Conservation (phyloP, 2,329 filamentous ascomycete species). For the Colletotrichum magnum region DNA sequence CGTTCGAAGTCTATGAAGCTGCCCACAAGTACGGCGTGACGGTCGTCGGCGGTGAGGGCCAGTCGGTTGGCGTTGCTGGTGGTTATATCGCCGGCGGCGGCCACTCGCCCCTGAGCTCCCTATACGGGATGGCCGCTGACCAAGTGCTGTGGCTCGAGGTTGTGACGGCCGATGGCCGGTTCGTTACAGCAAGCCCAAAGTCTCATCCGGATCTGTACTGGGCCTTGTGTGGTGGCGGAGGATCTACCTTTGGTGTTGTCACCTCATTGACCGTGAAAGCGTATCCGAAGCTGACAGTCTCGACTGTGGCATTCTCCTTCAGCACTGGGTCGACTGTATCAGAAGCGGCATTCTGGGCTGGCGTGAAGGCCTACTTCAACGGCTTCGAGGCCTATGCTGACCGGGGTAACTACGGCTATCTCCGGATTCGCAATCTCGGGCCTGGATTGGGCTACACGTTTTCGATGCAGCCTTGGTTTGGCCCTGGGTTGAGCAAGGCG, state of each 20-base stretch:
- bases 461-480: conserved; percentile 11
- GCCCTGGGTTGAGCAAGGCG: conserved; percentile 11
- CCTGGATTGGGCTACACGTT: not conserved
- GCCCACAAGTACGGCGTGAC: conserved; percentile 61
- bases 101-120: conserved; percentile 65
- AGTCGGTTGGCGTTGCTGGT: conserved; percentile 69
- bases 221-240: conserved; percentile 67
- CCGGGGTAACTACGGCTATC: conserved; percentile 53
- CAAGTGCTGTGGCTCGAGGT: conserved; percentile 69
- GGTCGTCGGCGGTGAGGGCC: conserved; percentile 45
- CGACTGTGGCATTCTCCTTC: conserved; percentile 46
- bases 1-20: conserved; percentile 61
- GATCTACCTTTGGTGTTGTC: conserved; percentile 70
- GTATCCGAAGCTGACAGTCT: conserved; percentile 52
- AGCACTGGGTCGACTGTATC: conserved; percentile 45
- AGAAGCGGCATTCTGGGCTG: conserved; percentile 50
- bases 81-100: conserved; percentile 74
- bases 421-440: not conserved
- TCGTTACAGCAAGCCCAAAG: conserved; percentile 60
- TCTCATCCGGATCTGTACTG: conserved; percentile 64
- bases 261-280: conserved; percentile 43
- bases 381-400: conserved; percentile 52
- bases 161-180: conserved; percentile 62
- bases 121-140: conserved; percentile 71
- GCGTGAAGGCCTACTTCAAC: conserved; percentile 46